Conservation (phyloP, 306 rosid species). For the Comarum palustre region DNA sequence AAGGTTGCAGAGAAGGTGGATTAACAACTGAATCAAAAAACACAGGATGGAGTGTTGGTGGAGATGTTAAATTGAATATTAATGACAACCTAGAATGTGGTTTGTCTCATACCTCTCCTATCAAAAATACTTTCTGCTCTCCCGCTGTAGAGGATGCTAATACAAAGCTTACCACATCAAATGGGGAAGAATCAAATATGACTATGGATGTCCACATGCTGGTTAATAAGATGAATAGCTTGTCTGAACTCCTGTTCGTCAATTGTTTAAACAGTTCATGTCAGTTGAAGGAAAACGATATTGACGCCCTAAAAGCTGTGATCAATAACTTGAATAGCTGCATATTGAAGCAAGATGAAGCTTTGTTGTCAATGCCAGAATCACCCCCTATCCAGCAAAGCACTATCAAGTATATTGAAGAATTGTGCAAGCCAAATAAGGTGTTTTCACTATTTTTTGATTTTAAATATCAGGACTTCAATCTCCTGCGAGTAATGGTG, state of each 20-base stretch:
- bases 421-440: constrained; percentile 34
- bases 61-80: constrained; percentile 27
- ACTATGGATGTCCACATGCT: constrained; percentile 55
- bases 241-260: constrained; percentile 62
- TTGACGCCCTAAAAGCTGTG: constrained; percentile 42
- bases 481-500: background rate
- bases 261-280: constrained; percentile 41
- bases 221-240: constrained; percentile 48
- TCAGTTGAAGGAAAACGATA: constrained; percentile 50
- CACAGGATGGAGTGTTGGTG: constrained; percentile 25
- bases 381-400: constrained; percentile 33
- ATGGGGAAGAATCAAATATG: constrained; percentile 33
- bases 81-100: constrained; percentile 26
- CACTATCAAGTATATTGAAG: constrained; percentile 34
- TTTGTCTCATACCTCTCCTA: constrained; percentile 19
- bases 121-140: constrained; percentile 24
- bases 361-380: constrained; percentile 24
- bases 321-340: constrained; percentile 56
- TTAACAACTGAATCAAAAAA: constrained; percentile 29
- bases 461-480: background rate
- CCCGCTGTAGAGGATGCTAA: constrained; percentile 35
- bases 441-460: constrained; percentile 33
- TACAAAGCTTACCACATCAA: constrained; percentile 30
- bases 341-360: constrained; percentile 43
- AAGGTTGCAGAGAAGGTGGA: constrained; percentile 31